Conservation (phyloP, 83 land plant species). For the Picea abies region DNA sequence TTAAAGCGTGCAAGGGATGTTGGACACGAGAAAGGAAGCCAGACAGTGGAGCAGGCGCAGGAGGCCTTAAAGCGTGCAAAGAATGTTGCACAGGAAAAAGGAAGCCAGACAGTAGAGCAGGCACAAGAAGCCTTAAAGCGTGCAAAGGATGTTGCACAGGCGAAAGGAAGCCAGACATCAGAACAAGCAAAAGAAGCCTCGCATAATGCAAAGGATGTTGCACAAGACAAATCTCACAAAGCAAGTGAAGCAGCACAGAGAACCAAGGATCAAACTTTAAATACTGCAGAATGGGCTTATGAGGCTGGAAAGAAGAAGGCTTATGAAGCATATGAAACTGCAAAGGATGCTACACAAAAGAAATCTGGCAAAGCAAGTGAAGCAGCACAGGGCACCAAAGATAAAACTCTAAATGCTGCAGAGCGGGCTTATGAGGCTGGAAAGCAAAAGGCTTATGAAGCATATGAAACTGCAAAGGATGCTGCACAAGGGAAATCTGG, state of each 20-base stretch:
- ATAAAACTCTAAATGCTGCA: too few species aligned
- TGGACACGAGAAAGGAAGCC: not conserved
- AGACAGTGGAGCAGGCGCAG: not conserved
- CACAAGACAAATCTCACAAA: not conserved
- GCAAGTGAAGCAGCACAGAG: not conserved
- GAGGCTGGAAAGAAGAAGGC: not conserved
- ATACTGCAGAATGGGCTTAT: not conserved
- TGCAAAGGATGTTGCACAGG: not conserved
- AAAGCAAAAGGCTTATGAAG: not conserved
- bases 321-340: slow-evolving; percentile 2
- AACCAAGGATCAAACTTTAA: not conserved
- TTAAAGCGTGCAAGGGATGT: too few species aligned
- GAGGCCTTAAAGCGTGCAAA: not conserved
- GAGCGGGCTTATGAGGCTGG: not conserved
- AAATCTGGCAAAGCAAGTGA: not conserved
- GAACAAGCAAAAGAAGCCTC: not conserved
- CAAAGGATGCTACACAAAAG: slow-evolving; percentile 1
- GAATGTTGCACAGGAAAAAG: not conserved
- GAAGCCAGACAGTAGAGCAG: not conserved
- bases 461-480: slow-evolving; percentile 10
- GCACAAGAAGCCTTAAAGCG: not conserved
- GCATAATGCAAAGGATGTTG: not conserved
- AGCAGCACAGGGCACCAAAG: not conserved
- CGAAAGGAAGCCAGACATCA: not conserved
- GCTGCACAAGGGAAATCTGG: not conserved